Conservation (phyloP, 371 early-diverging fungal species). For the Encephalitozoon cuniculi region DNA sequence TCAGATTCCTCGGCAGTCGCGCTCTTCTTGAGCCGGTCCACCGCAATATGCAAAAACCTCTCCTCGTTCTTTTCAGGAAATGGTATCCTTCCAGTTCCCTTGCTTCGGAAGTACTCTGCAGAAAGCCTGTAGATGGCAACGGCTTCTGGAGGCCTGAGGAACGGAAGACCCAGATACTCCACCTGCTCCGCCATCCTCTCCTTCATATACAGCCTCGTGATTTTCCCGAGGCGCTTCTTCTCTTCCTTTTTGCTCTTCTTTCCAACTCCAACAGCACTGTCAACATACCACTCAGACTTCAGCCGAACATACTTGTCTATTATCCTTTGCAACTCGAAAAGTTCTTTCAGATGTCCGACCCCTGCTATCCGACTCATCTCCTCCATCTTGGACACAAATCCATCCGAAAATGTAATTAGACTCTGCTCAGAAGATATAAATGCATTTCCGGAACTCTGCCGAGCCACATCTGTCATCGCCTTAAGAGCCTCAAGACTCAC, state of each 20-base stretch:
- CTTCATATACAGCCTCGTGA: slow-evolving; percentile 92
- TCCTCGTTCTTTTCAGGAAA: slow-evolving; percentile 98
- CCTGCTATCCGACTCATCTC: not conserved
- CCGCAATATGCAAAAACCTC: slow-evolving; percentile 79
- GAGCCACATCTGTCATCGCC: not conserved
- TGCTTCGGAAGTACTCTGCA: slow-evolving; percentile 91
- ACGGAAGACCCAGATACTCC: slow-evolving; percentile 67
- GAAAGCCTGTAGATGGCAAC: slow-evolving; percentile 62
- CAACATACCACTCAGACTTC: slow-evolving; percentile 98
- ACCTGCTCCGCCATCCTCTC: slow-evolving; percentile 95
- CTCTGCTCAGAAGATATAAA: slow-evolving; percentile 64
- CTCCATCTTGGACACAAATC: not conserved
- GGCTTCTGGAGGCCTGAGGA: slow-evolving; percentile 74
- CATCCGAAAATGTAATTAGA: not conserved
- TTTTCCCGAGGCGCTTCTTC: slow-evolving; percentile 91
- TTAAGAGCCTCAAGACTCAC: not conserved
- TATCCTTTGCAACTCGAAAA: slow-evolving; percentile 90
- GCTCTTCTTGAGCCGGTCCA: slow-evolving; percentile 83
- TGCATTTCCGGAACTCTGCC: not conserved
- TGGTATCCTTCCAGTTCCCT: slow-evolving; percentile 87
- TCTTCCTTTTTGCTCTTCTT: slow-evolving; percentile 70
- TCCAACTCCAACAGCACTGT: slow-evolving; percentile 72
- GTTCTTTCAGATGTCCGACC: slow-evolving; percentile 62
- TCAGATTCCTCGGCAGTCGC: slow-evolving; percentile 90
- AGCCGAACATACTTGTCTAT: slow-evolving; percentile 89